Evolutionary conservation across 352 stramenopile species (phyloP), one percentile per base, ranked within the genome.

Genomic region (Phytophthora palmivora): DNA sequence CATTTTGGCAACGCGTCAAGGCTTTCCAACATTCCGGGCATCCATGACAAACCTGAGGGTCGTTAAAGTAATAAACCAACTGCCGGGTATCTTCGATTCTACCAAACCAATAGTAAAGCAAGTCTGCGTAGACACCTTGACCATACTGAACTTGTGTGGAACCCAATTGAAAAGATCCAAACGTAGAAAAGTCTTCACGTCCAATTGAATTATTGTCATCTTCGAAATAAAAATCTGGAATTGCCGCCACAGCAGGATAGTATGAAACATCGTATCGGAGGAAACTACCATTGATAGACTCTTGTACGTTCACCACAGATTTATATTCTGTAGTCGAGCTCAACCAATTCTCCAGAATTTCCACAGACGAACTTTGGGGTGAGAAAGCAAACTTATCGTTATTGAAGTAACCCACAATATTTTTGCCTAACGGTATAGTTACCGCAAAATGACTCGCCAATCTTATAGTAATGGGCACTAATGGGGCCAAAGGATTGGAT

Each of bases 21-120:
- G 60, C 60, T n/a, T 63, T 44, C 52, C 21, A 69, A 30, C 52
- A 64, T 16, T 58, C 53, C 4, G 60, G 38, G n/a, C 60, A 69
- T 6, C 39, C 44, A 14, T 58, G 19, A 15, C 60, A 69, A 21
- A 69, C 46, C 11, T 54, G 45, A 2, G 22, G 15, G 1, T 45
- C 46, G 6, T 15, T 50, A 18, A 58, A 69, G 28, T 33, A 44
- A 9, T 21, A 28, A 42, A 68, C 57, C 22, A 63, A 9, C 6
- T 4, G n/a, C 28, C 26, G 36, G 21, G 1, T 56, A 1, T 51
- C 15, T 7, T 14, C 24, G 3, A 26, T 22, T 6, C 15, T 16
- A 1, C 41, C 48, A 24, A 64, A 57, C 62, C 62, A 70, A 38
- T 45, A 57, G n/a, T 60, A 18, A 1, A 70, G 33, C 7, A 70